Percentiles rank a stretch among this genome's conserved stretches.
phyloP scores from a whole-genome alignment of 192 early-diverging fungal species.

The Phycomyces blakesleeanus region DNA sequence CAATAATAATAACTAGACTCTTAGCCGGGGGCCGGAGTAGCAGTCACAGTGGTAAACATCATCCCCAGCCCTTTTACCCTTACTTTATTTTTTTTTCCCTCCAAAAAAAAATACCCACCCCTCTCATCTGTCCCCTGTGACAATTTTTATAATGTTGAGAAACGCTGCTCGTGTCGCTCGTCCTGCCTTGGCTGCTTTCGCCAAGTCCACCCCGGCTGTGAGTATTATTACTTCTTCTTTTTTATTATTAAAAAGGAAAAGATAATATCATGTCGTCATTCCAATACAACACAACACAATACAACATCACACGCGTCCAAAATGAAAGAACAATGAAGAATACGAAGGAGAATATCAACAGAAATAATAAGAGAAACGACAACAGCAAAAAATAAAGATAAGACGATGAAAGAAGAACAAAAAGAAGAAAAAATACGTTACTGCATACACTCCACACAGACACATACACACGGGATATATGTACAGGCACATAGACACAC shows the following conservation, averaged over 20 bases:
- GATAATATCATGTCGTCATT: no score
- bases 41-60: neutral
- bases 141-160: conserved; percentile 43
- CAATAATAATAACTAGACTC: no score
- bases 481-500: no score
- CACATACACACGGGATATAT: no score
- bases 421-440: neutral
- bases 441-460: neutral
- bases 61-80: neutral
- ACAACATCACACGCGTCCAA: no score
- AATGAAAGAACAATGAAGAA: no score
- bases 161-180: conserved; percentile 50
- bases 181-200: conserved; percentile 44
- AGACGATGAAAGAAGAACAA: neutral
- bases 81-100: neutral
- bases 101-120: neutral
- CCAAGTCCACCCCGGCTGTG: conserved; percentile 49
- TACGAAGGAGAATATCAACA: no score
- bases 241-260: no score
- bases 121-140: conserved; percentile 1
- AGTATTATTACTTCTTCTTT: conserved; percentile 9
- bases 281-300: no score
- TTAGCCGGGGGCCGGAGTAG: neutral
- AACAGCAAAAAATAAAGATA: neutral
- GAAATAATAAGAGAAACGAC: no score